These are phyloP conservation scores for Phytophthora lateralis DNA, from an alignment of 352 stramenopile genomes.

Conservation along the genomic window DNA sequence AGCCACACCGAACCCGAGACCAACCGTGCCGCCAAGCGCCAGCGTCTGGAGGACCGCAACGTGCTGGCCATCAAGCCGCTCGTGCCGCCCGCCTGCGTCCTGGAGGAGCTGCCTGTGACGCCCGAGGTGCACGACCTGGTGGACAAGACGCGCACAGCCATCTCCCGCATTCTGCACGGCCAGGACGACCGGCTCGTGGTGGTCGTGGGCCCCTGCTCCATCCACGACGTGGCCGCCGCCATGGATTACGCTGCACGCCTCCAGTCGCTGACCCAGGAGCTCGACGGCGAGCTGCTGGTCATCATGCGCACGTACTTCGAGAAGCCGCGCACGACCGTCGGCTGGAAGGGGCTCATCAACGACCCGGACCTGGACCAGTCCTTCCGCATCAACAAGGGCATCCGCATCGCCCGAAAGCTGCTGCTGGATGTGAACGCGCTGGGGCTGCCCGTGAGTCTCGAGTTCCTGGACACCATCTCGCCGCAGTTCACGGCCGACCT, in stretches of 20 bases:
- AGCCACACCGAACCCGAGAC: slow-evolving; percentile 22
- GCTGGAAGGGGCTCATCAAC: slow-evolving; percentile 89
- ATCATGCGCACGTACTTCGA: slow-evolving; percentile 91
- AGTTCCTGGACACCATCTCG: slow-evolving; percentile 87
- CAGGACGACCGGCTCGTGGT: slow-evolving; percentile 75
- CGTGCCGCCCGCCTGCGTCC: slow-evolving; percentile 66
- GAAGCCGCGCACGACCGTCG: slow-evolving; percentile 86
- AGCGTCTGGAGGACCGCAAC: slow-evolving; percentile 73
- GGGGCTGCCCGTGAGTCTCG: slow-evolving; percentile 74
- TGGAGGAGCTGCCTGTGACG: slow-evolving; percentile 79
- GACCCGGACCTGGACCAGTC: slow-evolving; percentile 83
- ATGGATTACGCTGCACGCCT: slow-evolving; percentile 77
- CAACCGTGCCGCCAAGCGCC: slow-evolving; percentile 58
- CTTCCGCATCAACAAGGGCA: slow-evolving; percentile 91
- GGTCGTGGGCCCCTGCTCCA: slow-evolving; percentile 84
- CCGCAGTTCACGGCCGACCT: slow-evolving; percentile 81
- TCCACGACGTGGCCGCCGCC: slow-evolving; percentile 75
- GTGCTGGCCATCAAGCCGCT: slow-evolving; percentile 75
- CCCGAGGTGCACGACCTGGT: slow-evolving; percentile 72
- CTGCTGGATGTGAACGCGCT: slow-evolving; percentile 83
- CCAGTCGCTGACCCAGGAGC: slow-evolving; percentile 56
- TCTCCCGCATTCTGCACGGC: slow-evolving; percentile 68
- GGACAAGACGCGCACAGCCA: slow-evolving; percentile 48
- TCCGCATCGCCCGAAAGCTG: slow-evolving; percentile 82
- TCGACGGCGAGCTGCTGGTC: slow-evolving; percentile 70